Conservation (phyloP, 805 yeast genomes). For the Saccharomyces jurei region DNA sequence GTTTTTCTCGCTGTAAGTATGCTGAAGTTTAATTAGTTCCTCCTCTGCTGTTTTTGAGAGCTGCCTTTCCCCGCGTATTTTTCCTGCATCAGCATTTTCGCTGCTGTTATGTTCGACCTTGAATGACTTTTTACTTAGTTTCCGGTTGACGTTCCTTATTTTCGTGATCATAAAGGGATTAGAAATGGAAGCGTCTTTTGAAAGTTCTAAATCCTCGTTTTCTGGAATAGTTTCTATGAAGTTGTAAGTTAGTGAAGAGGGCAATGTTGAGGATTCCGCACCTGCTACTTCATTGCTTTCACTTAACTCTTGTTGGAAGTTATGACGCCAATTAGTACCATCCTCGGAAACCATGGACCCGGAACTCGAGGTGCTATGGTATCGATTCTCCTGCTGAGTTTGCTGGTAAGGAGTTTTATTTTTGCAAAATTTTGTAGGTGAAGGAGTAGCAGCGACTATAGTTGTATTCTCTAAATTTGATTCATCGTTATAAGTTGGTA, state of each 20-base stretch:
- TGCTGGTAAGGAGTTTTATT: background rate
- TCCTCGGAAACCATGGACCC: slow-evolving; percentile 13
- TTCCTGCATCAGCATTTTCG: background rate
- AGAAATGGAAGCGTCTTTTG: slow-evolving; percentile 14
- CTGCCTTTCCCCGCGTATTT: background rate
- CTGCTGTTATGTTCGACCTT: background rate
- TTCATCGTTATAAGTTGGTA: background rate
- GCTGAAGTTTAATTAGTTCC: slow-evolving; percentile 1
- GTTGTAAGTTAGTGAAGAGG: slow-evolving; percentile 11
- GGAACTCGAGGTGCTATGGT: slow-evolving; percentile 3
- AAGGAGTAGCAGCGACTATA: background rate
- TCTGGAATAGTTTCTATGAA: slow-evolving; percentile 1
- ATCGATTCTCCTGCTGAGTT: background rate
- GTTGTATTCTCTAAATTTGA: background rate
- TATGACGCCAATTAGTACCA: slow-evolving; percentile 8
- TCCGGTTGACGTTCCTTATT: background rate
- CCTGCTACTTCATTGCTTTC: background rate
- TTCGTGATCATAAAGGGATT: slow-evolving; percentile 19
- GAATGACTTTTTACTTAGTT: background rate
- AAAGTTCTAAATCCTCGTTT: slow-evolving; percentile 16
- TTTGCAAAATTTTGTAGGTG: background rate
- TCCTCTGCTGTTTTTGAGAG: background rate
- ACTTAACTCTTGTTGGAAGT: slow-evolving; percentile 1
- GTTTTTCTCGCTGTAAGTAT: background rate
- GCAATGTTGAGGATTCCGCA: background rate